Evolutionary conservation across 2,329 filamentous ascomycete genomes (phyloP).

Genomic region (Allantophomopsis cytisporea): DNA sequence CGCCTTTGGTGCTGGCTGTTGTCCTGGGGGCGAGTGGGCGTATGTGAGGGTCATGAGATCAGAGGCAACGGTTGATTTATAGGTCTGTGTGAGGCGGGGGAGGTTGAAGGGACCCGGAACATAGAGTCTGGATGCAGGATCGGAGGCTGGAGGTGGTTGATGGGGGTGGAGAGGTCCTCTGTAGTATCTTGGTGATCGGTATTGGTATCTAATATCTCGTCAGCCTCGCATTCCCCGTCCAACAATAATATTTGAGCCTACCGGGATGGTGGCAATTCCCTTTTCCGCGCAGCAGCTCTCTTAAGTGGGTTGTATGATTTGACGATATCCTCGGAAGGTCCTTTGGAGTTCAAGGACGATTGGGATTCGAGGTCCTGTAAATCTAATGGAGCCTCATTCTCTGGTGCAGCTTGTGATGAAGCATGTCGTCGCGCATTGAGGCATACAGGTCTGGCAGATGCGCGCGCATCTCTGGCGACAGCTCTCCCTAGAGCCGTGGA

Average conservation of each 20-base stretch:
- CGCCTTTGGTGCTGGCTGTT: conserved; percentile 36
- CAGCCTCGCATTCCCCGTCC: background rate
- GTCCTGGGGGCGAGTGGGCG: conserved; percentile 71
- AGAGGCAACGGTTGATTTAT: conserved; percentile 69
- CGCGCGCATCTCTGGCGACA: conserved; percentile 9
- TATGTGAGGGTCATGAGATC: conserved; percentile 87
- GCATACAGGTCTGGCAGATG: conserved; percentile 2
- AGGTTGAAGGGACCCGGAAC: conserved; percentile 82
- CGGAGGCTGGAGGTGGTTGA: conserved; percentile 74
- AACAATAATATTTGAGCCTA: conserved; percentile 8
- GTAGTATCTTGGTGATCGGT: conserved; percentile 86
- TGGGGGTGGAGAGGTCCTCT: conserved; percentile 88
- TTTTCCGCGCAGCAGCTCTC: conserved; percentile 23
- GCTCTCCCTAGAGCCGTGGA: conserved; percentile 14
- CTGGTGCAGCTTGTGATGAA: conserved; percentile 11
- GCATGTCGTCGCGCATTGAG: conserved; percentile 13
- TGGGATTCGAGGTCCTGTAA: conserved; percentile 29
- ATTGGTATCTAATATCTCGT: conserved; percentile 62
- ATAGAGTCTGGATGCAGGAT: conserved; percentile 79
- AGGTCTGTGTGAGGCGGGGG: conserved; percentile 81
- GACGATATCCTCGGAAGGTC: conserved; percentile 20
- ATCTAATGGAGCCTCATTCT: conserved; percentile 11
- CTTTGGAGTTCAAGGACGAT: conserved; percentile 24
- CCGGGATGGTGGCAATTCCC: conserved; percentile 24
- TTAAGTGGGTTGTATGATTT: conserved; percentile 32